Evolutionary conservation across 2,329 filamentous ascomycete genomes (phyloP).

Genomic region (Pezicula neosporulosa): DNA sequence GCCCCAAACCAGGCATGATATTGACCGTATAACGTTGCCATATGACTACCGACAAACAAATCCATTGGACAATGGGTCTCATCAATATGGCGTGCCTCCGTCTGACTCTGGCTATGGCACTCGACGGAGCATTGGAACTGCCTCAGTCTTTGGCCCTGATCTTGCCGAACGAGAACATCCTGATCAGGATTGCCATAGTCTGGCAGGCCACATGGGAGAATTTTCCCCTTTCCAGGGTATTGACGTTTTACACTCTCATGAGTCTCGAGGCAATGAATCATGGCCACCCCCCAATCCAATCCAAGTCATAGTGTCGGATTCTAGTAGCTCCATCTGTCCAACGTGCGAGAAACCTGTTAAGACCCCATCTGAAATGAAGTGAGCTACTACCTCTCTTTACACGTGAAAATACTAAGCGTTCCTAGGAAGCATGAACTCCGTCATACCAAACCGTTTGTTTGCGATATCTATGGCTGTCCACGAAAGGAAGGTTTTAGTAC

Average conservation of each 20-base stretch:
- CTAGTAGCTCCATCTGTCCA: slow-evolving; percentile 29
- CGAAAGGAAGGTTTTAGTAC: slow-evolving; percentile 71
- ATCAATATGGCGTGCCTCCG: slow-evolving; percentile 22
- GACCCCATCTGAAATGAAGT: slow-evolving; percentile 56
- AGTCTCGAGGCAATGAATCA: slow-evolving; percentile 11
- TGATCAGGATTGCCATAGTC: slow-evolving; percentile 22
- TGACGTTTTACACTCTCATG: slow-evolving; percentile 14
- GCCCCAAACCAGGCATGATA: slow-evolving; percentile 13
- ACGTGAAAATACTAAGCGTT: slow-evolving; percentile 6
- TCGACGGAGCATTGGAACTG: slow-evolving; percentile 25
- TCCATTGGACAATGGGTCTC: slow-evolving; percentile 21
- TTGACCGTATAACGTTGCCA: slow-evolving; percentile 12
- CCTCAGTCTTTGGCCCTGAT: slow-evolving; percentile 27
- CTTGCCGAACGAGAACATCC: slow-evolving; percentile 18
- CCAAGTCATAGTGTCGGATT: slow-evolving; percentile 8
- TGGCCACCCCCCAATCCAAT: slow-evolving; percentile 10
- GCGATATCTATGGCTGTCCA: slow-evolving; percentile 52
- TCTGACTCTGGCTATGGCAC: slow-evolving; percentile 33
- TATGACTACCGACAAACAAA: slow-evolving; percentile 27
- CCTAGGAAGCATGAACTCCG: slow-evolving; percentile 70
- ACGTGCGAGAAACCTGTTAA: slow-evolving; percentile 39
- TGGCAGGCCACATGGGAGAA: slow-evolving; percentile 18
- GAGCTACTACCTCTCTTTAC: slow-evolving; percentile 15
- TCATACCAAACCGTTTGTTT: slow-evolving; percentile 66
- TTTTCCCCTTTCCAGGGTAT: slow-evolving; percentile 18